phyloP scores from a whole-genome alignment of 371 early-diverging fungal species.

The Mortierella sp. region DNA sequence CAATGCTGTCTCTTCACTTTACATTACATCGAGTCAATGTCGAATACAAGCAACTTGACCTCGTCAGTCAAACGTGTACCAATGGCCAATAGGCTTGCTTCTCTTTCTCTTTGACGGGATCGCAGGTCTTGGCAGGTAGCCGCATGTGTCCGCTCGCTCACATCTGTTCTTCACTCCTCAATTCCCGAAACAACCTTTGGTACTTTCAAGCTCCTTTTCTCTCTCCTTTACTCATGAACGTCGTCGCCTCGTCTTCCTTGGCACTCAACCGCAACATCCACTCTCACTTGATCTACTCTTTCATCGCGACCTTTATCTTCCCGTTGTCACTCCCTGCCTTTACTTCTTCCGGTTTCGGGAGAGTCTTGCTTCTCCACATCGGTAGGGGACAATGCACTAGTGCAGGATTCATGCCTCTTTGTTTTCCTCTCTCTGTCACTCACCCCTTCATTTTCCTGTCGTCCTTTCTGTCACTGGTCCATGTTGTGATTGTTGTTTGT shows the following conservation, averaged over 20 bases:
- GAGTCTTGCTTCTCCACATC: slow-evolving; percentile 8
- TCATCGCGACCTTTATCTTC: background rate
- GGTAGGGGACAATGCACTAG: background rate
- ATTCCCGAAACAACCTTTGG: no score
- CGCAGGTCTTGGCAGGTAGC: slow-evolving; percentile 28
- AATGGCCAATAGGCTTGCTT: background rate
- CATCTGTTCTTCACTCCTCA: no score
- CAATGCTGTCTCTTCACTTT: background rate
- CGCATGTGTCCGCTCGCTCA: slow-evolving; percentile 26
- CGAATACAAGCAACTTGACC: background rate
- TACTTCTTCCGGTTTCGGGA: no score
- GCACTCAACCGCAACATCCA: background rate
- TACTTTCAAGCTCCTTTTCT: no score
- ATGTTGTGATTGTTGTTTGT: background rate
- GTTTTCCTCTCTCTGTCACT: background rate
- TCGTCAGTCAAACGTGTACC: background rate
- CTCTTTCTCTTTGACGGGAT: background rate
- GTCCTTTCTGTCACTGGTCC: background rate
- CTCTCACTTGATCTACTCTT: no score
- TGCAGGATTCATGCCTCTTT: slow-evolving; percentile 4
- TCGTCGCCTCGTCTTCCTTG: background rate
- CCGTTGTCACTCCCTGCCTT: no score
- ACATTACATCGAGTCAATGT: background rate
- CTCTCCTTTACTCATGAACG: no score
- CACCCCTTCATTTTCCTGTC: background rate